phyloP scores from a whole-genome alignment of 495 filamentous ascomycete genomes.

The Penicillium flavigenum region DNA sequence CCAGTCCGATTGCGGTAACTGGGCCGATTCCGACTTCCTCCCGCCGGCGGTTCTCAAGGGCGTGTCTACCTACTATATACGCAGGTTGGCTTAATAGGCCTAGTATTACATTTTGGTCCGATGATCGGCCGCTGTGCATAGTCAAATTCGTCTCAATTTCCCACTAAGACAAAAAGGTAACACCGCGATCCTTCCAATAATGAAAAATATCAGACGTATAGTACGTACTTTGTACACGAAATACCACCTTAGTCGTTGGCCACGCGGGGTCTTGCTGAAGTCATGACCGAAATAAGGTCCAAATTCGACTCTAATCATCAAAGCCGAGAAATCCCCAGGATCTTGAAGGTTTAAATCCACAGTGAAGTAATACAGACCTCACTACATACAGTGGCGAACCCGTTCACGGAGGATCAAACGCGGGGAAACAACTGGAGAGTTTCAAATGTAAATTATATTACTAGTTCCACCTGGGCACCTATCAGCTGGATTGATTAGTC shows the following conservation, averaged over 20 bases:
- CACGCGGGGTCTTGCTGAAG: background rate
- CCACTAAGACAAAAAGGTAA: background rate
- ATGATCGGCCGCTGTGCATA: slow-evolving; percentile 5
- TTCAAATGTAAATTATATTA: background rate
- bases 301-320: background rate
- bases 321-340: background rate
- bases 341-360: background rate
- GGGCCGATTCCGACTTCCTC: background rate
- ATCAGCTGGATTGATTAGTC: background rate
- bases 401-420: slow-evolving; percentile 10
- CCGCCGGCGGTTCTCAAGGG: background rate
- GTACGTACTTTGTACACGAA: too few relatives aligned
- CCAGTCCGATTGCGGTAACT: background rate
- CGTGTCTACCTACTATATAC: background rate
- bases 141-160: background rate
- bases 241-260: background rate
- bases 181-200: background rate
- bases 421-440: background rate
- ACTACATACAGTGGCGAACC: slow-evolving; percentile 8
- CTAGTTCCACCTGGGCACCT: background rate
- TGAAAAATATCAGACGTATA: background rate
- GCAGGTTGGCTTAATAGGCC: background rate
- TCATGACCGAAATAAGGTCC: background rate
- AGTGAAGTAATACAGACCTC: slow-evolving; percentile 4
- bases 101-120: background rate